Base-by-base conservation (phyloP, 2,329 filamentous ascomycete genomes). In the Colletotrichum costaricense region DNA sequence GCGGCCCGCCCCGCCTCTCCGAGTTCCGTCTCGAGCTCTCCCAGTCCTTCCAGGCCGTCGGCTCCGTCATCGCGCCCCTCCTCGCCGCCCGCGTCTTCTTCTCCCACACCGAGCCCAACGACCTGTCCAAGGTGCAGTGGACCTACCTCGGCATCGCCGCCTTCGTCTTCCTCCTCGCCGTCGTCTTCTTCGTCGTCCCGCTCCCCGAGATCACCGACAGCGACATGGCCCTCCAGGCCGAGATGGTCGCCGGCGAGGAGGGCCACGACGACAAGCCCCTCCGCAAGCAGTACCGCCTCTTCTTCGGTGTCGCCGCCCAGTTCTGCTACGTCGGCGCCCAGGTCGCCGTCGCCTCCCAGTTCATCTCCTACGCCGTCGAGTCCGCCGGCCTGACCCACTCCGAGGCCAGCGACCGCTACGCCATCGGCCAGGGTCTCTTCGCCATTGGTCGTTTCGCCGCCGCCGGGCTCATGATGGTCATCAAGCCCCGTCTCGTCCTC, bases 261-360 rank as follows among this genome's bases (percentile, higher is more conserved):
- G 85, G 87, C 67, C 70, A 55, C 67, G 67, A 57, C 42, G 71
- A 73, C 59, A 73, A 70, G 67, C 88, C 89, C 0, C 86, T 92
- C 76, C 78, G 79, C 66, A 90, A 88, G 76, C 90, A 92, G 79
- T 89, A 88, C 78, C 88, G 88, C 57, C 84, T 93, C 2, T 91
- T 92, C 82, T 86, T 90, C 67, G 90, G 89, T 33, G 86, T 90
- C 0, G 88, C 86, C 76, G 86, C 89, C 0, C 90, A 92, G 77
- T 92, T 92, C 81, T 91, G 88, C 80, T 92, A 92, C 76, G 88
- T 89, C 1, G 90, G 90, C 7, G 87, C 89, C 0, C 89, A 92
- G 78, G 85, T 89, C 5, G 88, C 85, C 2, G 84, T 89, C 33
- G 86, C 86, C 4, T 76, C 81, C 73, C 90, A 91, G 76, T 90